These are phyloP conservation scores for Alternaria burnsii DNA, from an alignment of 2,329 filamentous ascomycete genomes.

Conservation along the genomic window DNA sequence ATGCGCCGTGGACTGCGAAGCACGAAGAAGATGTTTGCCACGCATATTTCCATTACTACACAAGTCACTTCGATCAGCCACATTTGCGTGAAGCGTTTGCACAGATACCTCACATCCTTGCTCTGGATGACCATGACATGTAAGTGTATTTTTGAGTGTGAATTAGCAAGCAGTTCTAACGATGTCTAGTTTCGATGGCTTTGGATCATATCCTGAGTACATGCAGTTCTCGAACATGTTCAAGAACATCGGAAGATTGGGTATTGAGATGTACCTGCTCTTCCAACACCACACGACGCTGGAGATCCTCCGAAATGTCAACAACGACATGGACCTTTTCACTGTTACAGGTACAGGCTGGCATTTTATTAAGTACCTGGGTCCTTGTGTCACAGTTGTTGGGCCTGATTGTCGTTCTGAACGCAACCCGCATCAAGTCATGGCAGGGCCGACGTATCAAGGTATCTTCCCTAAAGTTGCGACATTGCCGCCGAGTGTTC, in stretches of 20 bases:
- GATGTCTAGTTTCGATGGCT: constrained; percentile 82
- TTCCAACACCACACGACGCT: constrained; percentile 98
- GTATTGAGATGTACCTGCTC: constrained; percentile 95
- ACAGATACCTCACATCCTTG: constrained; percentile 92
- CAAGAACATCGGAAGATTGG: constrained; percentile 95
- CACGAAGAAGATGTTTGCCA: constrained; percentile 96
- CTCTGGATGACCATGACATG: constrained; percentile 98
- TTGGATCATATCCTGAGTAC: constrained; percentile 95
- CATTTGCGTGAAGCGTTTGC: constrained; percentile 94
- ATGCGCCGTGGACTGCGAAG: constrained; percentile 87
- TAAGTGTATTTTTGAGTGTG: constrained; percentile 61
- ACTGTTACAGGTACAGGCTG: constrained; percentile 96
- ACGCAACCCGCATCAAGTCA: constrained; percentile 86
- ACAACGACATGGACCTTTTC: constrained; percentile 89
- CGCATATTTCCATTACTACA: constrained; percentile 99
- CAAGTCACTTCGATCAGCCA: constrained; percentile 96
- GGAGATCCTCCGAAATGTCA: constrained; percentile 89
- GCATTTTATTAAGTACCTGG: constrained; percentile 98
- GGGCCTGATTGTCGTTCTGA: constrained; percentile 93
- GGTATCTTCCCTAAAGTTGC: constrained; percentile 96
- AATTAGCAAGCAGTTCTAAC: constrained; percentile 15
- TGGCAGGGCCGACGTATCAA: constrained; percentile 96
- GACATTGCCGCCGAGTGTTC: constrained; percentile 86
- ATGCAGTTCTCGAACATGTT: constrained; percentile 99
- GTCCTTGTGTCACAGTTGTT: constrained; percentile 87